A percentile compares a stretch with the other conserved stretches of the same genome.
Conservation (phyloP, 345 rosid genomes). For the Acer negundo region DNA sequence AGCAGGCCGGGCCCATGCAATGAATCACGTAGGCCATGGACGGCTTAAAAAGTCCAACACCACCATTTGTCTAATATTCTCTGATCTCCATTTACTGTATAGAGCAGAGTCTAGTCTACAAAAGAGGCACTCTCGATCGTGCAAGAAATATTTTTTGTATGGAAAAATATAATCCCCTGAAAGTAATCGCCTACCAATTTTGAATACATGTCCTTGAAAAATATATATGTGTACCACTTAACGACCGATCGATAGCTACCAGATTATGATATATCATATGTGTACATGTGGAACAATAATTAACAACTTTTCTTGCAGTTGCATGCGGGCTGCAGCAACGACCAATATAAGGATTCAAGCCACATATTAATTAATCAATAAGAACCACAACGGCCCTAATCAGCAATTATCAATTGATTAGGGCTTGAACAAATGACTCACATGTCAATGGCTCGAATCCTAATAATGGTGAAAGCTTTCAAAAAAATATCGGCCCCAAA, state of each 20-base stretch:
- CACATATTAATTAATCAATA: no score
- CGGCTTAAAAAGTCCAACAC: constrained; percentile 8
- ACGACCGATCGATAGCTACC: no score
- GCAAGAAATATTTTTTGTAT: not conserved
- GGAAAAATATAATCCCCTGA: constrained; percentile 13
- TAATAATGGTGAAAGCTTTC: no score
- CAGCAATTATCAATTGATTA: no score
- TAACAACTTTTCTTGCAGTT: not conserved
- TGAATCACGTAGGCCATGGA: constrained; percentile 26
- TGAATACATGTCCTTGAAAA: not conserved
- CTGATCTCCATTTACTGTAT: not conserved
- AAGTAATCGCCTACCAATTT: constrained; percentile 15
- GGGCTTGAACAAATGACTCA: no score
- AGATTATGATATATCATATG: no score
- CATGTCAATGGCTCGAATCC: no score
- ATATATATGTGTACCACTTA: not conserved
- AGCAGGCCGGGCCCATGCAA: constrained; percentile 23
- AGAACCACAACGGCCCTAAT: no score
- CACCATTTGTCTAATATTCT: constrained; percentile 7
- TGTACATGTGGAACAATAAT: not conserved
- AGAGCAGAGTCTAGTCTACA: not conserved
- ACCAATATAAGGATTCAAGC: no score
- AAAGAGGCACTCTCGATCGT: constrained; percentile 18
- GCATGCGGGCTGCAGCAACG: not conserved
- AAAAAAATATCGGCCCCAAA: no score